phyloP scores from a whole-genome alignment of 768 basidiomycete species.

The Strobilomyces dryophilus region DNA sequence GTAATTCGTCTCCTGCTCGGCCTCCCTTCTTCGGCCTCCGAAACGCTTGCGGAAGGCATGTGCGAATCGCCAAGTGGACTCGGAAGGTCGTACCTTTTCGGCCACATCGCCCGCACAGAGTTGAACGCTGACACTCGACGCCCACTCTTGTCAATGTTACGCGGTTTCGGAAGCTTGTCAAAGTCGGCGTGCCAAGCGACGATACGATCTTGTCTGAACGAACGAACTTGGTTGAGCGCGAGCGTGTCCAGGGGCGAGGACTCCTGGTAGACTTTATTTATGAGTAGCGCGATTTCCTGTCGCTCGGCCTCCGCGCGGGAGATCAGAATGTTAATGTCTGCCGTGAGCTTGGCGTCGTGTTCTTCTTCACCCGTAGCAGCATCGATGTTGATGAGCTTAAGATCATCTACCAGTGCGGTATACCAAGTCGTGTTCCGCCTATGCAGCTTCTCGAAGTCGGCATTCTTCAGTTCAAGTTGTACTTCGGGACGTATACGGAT shows the following conservation, averaged over 20 bases:
- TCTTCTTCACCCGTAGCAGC: slow-evolving; percentile 77
- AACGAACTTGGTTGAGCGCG: slow-evolving; percentile 80
- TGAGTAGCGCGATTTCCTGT: slow-evolving; percentile 64
- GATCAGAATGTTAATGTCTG: slow-evolving; percentile 65
- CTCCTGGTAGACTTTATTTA: slow-evolving; percentile 78
- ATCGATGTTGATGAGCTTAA: slow-evolving; percentile 73
- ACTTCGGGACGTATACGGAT: slow-evolving; percentile 84
- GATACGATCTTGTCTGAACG: slow-evolving; percentile 86
- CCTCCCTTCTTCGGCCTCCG: slow-evolving; percentile 67
- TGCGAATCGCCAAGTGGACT: slow-evolving; percentile 51
- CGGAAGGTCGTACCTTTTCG: slow-evolving; percentile 52
- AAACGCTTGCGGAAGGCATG: slow-evolving; percentile 60
- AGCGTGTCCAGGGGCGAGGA: slow-evolving; percentile 81
- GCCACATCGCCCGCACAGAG: slow-evolving; percentile 71
- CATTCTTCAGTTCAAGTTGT: slow-evolving; percentile 85
- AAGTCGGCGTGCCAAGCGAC: slow-evolving; percentile 97
- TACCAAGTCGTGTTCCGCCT: slow-evolving; percentile 73
- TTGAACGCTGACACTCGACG: slow-evolving; percentile 62
- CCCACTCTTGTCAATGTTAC: slow-evolving; percentile 47
- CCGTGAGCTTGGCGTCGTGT: slow-evolving; percentile 55
- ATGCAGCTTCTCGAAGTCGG: slow-evolving; percentile 79
- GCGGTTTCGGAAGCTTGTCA: slow-evolving; percentile 75
- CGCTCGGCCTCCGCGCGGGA: slow-evolving; percentile 70
- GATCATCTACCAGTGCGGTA: slow-evolving; percentile 66
- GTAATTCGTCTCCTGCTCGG: slow-evolving; percentile 43